phyloP scores from a whole-genome alignment of 169 alveolate genomes.

The Plasmodium adleri region DNA sequence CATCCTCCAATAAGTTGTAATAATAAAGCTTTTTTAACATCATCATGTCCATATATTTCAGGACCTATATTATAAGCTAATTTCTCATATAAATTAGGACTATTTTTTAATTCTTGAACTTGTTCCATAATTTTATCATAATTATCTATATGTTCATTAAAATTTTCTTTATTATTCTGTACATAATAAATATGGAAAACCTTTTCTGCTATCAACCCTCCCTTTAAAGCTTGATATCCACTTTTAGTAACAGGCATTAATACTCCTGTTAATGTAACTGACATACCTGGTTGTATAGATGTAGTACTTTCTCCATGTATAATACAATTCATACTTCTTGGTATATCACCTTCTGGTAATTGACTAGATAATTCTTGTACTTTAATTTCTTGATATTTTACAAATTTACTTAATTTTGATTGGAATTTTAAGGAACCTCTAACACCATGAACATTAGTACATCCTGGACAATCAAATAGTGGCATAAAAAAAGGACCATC shows the following conservation, averaged over 20 bases:
- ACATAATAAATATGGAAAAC: slow-evolving; percentile 89
- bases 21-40: slow-evolving; percentile 96
- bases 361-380: slow-evolving; percentile 95
- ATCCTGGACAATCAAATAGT: slow-evolving; percentile 92
- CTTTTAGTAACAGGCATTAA: slow-evolving; percentile 90
- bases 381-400: slow-evolving; percentile 93
- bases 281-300: slow-evolving; percentile 81
- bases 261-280: slow-evolving; percentile 90
- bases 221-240: slow-evolving; percentile 83
- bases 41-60: slow-evolving; percentile 96
- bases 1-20: slow-evolving; percentile 95
- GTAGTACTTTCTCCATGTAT: slow-evolving; percentile 89
- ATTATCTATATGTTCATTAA: slow-evolving; percentile 70
- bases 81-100: slow-evolving; percentile 90
- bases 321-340: slow-evolving; percentile 91
- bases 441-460: slow-evolving; percentile 88
- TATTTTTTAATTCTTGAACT: slow-evolving; percentile 82
- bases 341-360: slow-evolving; percentile 96
- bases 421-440: slow-evolving; percentile 90
- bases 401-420: slow-evolving; percentile 91
- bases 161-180: slow-evolving; percentile 88
- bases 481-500: slow-evolving; percentile 93
- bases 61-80: slow-evolving; percentile 98
- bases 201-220: slow-evolving; percentile 86
- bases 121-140: slow-evolving; percentile 78